Base-by-base conservation (phyloP, 805 yeast genomes). In the Saccharomycopsis sp. region DNA sequence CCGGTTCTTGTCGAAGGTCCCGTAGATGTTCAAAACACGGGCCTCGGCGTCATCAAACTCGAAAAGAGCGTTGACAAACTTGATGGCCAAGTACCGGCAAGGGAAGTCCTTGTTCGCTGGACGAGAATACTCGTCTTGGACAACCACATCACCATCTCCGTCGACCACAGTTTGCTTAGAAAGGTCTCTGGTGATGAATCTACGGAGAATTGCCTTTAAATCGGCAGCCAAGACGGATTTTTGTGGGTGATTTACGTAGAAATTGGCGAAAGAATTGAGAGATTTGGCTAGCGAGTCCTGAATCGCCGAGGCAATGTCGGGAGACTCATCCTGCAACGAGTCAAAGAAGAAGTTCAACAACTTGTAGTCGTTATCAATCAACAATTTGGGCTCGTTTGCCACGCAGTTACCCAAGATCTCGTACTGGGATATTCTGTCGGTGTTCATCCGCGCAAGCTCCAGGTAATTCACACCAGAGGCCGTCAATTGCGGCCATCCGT, bases 351-450 rank as follows among this genome's bases (percentile, higher is more conserved):
- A 91, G 54, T 79, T 80, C 47, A 89, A 68, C 61, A 79, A 81
- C 0, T 78, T 68, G 42, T 85, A 70, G 64, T 83, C 84, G 14
- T 72, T 64, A 1, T 72, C 59, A 35, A 84, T 67, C 58, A 78
- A 75, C 55, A 87, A 67, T 2, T 12, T 23, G 0, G 58, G 49
- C 9, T 55, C 54, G 19, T 53, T 56, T 3, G 44, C n/a, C 17
- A 59, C 17, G 5, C 92, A 75, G 20, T 82, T 78, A 1, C 96
- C 94, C 23, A 92, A 69, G 0, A 96, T 85, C 68, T 89, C 96
- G 66, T 89, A 92, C 64, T 87, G 89, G 44, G 77, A 70, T 65
- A 79, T 78, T 64, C 94, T 77, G 63, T 75, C 64, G 51, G 71
- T 73, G 56, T 74, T 72, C 15, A 74, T 72, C 12, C 75, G 73